phyloP scores from a whole-genome alignment of 2,329 filamentous ascomycete species.

The Chrysoporthe puriensis region DNA sequence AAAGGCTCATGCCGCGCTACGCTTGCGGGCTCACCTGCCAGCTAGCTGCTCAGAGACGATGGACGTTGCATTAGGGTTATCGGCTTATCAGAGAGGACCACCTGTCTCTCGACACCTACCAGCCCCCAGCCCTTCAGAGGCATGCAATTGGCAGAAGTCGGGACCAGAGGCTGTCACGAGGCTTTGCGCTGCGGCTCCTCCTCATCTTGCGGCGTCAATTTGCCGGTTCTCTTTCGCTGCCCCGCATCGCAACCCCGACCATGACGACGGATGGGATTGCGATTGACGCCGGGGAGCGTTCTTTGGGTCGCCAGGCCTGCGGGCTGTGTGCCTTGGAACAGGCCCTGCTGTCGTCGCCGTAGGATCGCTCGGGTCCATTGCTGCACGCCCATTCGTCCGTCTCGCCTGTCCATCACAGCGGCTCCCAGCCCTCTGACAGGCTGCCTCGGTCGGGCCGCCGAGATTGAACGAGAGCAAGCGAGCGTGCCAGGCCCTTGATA shows the following conservation, averaged over 20 bases:
- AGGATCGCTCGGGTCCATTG: slow-evolving; percentile 6
- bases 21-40: neutral
- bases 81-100: slow-evolving; percentile 14
- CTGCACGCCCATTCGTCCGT: slow-evolving; percentile 9
- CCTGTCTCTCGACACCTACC: neutral
- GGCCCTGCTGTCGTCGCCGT: slow-evolving; percentile 6
- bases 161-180: slow-evolving; percentile 9
- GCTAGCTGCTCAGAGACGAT: slow-evolving; percentile 8
- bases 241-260: neutral
- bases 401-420: neutral
- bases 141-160: slow-evolving; percentile 1
- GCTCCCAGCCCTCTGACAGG: slow-evolving; percentile 6
- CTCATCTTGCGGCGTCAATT: slow-evolving; percentile 5
- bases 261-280: slow-evolving; percentile 8
- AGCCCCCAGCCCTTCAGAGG: neutral
- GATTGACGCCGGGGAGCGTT: slow-evolving; percentile 16
- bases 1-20: neutral
- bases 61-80: slow-evolving; percentile 22
- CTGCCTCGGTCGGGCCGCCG: slow-evolving; percentile 1
- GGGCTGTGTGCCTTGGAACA: slow-evolving; percentile 12
- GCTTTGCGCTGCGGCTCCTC: slow-evolving; percentile 7
- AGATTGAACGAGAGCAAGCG: neutral
- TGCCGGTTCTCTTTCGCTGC: neutral
- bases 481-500: slow-evolving; percentile 15
- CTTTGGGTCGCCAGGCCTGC: slow-evolving; percentile 4